Evolutionary conservation across 345 rosid species (phyloP), one percentile per base, ranked within the genome.

Genomic region (Nephelium lappaceum): DNA sequence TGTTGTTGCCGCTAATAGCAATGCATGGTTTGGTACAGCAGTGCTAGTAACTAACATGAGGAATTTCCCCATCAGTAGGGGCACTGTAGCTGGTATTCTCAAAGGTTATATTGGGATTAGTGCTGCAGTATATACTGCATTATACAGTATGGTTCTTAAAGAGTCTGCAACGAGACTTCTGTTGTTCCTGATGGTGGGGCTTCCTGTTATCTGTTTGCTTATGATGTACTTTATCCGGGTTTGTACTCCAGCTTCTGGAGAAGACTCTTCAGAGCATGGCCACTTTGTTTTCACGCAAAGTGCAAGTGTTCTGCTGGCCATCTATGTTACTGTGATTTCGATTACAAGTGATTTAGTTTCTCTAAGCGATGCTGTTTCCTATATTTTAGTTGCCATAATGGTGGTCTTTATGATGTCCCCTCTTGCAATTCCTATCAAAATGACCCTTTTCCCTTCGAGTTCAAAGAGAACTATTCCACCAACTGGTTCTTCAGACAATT

Each of bases 11-110:
- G 81, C 97, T 65, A 91, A 94, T 76, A 89, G 98, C 81, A 90
- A 85, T 81, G 92, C 97, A 57, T 94, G 98, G 98, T 89, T 85
- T 83, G 89, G 93, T 76, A 94, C 97, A 16, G 93, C 96, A 62
- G 93, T 93, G 81, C 90, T 94, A 21, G 97, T 93, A 64, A 94
- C 98, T 60, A 94, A 94, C 83, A 94, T 94, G 98, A 89, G 93
- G 88, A 94, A 94, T 86, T 95, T 95, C 75, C 97, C 97, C 45
- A 85, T 90, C 38, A 89, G 89, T 72, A 85, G 97, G 74, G 98
- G 97, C 36, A 90, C 94, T 57, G 94, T 94, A 78, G 86, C 95
- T 0, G 95, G 95, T 77, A 88, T 93, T 73, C 97, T 95, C 79
- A 95, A 93, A 84, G 97, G 98, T 14, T 97, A 94, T 79, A 81